Evolutionary conservation across 2,329 filamentous ascomycete species (phyloP), one percentile per base, ranked within the genome.

Genomic region (Arthrinium puccinioides): DNA sequence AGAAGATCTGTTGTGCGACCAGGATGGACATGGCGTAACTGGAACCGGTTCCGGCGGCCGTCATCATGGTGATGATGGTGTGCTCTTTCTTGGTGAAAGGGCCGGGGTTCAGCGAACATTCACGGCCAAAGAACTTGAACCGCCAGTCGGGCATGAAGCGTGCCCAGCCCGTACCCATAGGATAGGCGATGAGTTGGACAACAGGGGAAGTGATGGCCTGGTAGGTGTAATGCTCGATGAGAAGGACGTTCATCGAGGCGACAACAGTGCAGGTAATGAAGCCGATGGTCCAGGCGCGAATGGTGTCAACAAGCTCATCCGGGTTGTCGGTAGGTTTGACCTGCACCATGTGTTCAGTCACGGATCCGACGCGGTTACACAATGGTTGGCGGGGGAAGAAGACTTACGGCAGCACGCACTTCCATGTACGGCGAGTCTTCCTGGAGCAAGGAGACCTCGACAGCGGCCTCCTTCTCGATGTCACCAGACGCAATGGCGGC

Each of bases 391-490:
- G n/a, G n/a, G n/a, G n/a, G n/a, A n/a, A n/a, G n/a, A n/a, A n/a
- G n/a, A n/a, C n/a, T n/a, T n/a, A n/a, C n/a, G n/a, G n/a, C n/a
- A n/a, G n/a, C n/a, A 33, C 32, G 26, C 40, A 52, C 51, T 50
- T 76, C 72, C 10, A 70, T 63, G 48, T 76, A 76, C 1, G 72
- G 72, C 13, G 74, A 78, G 50, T 79, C 67, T 20, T 78, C 70
- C 40, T 72, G 61, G 21, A 76, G 53, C 31, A 64, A 44, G 5
- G 66, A 63, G 24, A 64, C 59, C 33, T 72, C 68, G 19, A 74
- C 57, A 26, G 62, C 60, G 13, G 60, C 54, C 26, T 67, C 64
- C 44, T 66, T 64, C 45, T 65, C 66, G 34, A 56, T 52, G 45
- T 75, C 62, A 30, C 66, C 59, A 1, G 61, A 62, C 6, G 59